Base-by-base conservation (phyloP, 108 stramenopile species). In the Schizochytrium sp. region DNA sequence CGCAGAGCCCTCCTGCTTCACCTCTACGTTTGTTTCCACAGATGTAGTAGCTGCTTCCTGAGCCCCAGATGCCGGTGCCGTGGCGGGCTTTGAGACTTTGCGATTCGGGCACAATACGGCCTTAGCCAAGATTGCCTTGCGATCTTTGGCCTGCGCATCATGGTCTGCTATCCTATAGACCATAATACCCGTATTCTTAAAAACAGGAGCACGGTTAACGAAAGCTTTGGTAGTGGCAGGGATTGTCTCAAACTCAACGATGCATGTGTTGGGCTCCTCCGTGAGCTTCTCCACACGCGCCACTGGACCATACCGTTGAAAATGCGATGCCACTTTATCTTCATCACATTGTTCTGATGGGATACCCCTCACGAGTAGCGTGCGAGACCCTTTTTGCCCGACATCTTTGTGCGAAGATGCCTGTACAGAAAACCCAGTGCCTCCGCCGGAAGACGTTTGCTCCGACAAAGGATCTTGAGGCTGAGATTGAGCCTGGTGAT, bases 231-330 rank as follows among this genome's bases (percentile, higher is more conserved):
- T 13, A 40, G 76, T 53, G 12, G 76, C 45, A 40, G 45, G 50
- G n/a, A 19, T 38, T 47, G 2, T 55, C 13, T 10, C 53, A 28
- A 83, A 83, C 45, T 47, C 53, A 5, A 83, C 28, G 5, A 83
- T n/a, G 13, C 50, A 49, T 40, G 76, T n/a, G 28, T 7, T 8
- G 10, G 7, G 10, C 40, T 42, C 76, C 15, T 83, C 53, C 50
- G 5, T 28, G 28, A 69, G 3, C 10, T n/a, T 19, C 17, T 55
- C 50, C 47, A 83, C 47, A 1, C 15, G 8, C 45, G 10, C 5
- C 76, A 83, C 76, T 8, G 76, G 45, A n/a, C 76, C 76, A 53
- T 83, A 83, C 50, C 76, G 45, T 28, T n/a, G 50, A 83, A 83
- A 83, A 53, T 83, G 76, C 15, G 5, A 19, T 8, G 50, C n/a